These are phyloP conservation scores for Amborella trichopoda DNA, from an alignment of 164 flowering plant species.

Conservation along the genomic window DNA sequence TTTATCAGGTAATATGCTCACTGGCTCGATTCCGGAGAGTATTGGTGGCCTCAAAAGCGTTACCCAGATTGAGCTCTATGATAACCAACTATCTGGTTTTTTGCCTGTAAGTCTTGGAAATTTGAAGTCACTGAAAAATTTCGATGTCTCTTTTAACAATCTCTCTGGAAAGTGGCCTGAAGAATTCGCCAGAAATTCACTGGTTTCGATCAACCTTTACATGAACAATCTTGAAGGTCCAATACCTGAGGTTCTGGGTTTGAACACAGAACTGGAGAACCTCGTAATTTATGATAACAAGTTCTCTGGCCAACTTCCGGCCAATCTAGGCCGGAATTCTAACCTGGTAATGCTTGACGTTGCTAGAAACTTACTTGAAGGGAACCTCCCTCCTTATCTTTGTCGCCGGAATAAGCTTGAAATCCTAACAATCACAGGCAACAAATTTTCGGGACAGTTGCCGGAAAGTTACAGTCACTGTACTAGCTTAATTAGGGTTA, in stretches of 20 bases:
- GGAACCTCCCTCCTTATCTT: slow-evolving; percentile 39
- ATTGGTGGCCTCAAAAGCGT: slow-evolving; percentile 30
- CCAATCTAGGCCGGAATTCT: slow-evolving; percentile 34
- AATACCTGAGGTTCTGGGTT: slow-evolving; percentile 32
- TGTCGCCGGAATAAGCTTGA: slow-evolving; percentile 35
- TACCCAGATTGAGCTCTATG: slow-evolving; percentile 30
- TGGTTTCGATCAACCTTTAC: slow-evolving; percentile 38
- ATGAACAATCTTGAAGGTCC: slow-evolving; percentile 47
- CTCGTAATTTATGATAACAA: slow-evolving; percentile 55
- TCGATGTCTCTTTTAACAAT: slow-evolving; percentile 55
- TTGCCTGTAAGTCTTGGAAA: slow-evolving; percentile 44
- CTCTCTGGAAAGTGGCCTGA: slow-evolving; percentile 47
- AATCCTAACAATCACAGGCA: slow-evolving; percentile 24
- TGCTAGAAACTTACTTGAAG: slow-evolving; percentile 44
- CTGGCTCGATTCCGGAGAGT: slow-evolving; percentile 40
- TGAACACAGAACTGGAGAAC: slow-evolving; percentile 20
- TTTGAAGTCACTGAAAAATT: slow-evolving; percentile 15
- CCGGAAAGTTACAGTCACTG: slow-evolving; percentile 42
- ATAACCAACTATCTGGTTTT: slow-evolving; percentile 38
- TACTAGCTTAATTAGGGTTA: slow-evolving; percentile 25
- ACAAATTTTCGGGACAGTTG: slow-evolving; percentile 41
- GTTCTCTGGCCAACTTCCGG: slow-evolving; percentile 48
- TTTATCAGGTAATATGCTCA: slow-evolving; percentile 28
- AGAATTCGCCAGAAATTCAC: slow-evolving; percentile 26
- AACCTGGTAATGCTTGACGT: slow-evolving; percentile 38